Conservation (phyloP, 441 rosid species). For the Corymbia calophylla region DNA sequence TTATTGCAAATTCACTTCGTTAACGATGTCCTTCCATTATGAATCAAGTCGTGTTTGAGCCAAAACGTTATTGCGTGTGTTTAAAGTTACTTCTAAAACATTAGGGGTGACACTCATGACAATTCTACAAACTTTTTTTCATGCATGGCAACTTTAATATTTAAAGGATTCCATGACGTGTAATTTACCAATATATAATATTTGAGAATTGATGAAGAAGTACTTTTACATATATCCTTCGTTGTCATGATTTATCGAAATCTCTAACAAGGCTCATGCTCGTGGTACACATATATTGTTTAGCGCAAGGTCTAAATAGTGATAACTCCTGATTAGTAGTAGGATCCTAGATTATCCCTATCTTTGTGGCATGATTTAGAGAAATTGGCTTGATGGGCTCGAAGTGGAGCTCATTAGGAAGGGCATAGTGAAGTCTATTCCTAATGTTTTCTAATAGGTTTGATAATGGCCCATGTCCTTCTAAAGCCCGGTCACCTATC, state of each 20-base stretch:
- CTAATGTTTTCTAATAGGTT: rapidly evolving
- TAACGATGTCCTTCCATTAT: background rate
- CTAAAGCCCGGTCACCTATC: background rate
- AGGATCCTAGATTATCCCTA: background rate
- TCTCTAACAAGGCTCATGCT: background rate
- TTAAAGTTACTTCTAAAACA: background rate
- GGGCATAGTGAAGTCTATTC: background rate
- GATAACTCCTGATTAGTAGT: too few relatives aligned
- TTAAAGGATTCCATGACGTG: background rate
- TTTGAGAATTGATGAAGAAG: background rate
- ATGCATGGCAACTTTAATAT: background rate
- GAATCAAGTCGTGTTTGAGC: background rate
- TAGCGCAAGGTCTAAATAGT: too few relatives aligned
- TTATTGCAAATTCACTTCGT: background rate
- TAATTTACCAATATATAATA: background rate
- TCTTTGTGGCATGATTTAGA: background rate
- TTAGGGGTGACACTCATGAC: background rate
- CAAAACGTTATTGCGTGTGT: rapidly evolving
- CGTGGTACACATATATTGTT: background rate
- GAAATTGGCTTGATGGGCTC: background rate
- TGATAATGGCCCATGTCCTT: background rate
- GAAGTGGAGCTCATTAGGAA: background rate
- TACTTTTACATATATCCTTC: background rate
- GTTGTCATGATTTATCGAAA: background rate
- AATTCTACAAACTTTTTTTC: background rate